These are phyloP conservation scores for Mentha longifolia DNA, from an alignment of 257 asterid genomes.

Conservation along the genomic window DNA sequence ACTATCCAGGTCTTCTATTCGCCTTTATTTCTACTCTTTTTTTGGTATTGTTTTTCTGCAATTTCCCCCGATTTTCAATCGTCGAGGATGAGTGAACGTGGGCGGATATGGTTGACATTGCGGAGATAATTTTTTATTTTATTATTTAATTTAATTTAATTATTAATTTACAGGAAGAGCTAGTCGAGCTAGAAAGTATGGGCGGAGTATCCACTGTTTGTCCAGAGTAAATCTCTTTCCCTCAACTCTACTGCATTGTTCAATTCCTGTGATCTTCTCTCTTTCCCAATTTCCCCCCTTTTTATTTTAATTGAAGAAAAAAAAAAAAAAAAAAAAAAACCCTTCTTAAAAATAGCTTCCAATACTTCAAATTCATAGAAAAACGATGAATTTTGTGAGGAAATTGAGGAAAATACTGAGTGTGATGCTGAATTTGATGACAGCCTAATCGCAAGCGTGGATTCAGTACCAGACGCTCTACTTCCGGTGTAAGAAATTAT, in stretches of 20 bases:
- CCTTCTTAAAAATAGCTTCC: no score
- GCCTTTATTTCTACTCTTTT: no score
- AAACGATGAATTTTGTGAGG: not conserved
- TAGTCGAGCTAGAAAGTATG: constrained; percentile 65
- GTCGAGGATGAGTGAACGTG: not conserved
- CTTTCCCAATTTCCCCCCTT: no score
- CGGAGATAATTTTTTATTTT: not conserved
- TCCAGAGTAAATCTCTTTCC: constrained; percentile 52
- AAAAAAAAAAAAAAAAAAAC: no score
- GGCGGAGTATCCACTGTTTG: constrained; percentile 78
- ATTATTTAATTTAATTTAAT: not conserved
- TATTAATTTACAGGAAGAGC: constrained; percentile 60
- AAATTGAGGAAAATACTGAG: not conserved
- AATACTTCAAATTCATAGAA: no score
- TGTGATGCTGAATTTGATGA: constrained; percentile 2
- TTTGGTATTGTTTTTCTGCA: not conserved
- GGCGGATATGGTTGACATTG: not conserved
- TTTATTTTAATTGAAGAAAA: no score
- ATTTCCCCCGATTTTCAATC: not conserved
- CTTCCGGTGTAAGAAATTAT: constrained; percentile 64
- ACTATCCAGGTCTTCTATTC: constrained; percentile 44
- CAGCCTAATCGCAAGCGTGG: constrained; percentile 64
- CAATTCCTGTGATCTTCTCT: not conserved
- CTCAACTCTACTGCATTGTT: not conserved
- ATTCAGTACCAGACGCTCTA: constrained; percentile 76